Base-by-base conservation (phyloP, 495 filamentous ascomycete genomes). In the Chaetomium cochliodes region DNA sequence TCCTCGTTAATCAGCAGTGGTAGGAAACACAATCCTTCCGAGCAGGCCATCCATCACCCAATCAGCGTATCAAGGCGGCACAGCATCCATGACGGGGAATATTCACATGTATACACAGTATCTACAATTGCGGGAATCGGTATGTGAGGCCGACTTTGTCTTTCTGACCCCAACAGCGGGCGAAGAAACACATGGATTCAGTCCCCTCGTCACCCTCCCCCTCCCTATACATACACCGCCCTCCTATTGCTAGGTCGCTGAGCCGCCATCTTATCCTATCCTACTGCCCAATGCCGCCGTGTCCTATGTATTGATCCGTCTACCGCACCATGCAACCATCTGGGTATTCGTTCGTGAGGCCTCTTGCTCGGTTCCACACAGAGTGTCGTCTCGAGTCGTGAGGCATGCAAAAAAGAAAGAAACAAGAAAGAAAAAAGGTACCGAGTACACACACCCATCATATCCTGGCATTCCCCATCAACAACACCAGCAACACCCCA, bases 401-500 rank as follows among this genome's bases (percentile, higher is more conserved):
- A 52, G 23, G 23, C 8, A 52, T 52, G 49, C 49, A 25, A 26
- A 52, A 52, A 13, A 49, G 46, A 37, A 60, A 12, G 20, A 37
- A 39, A 59, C 22, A 25, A 28, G 28, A 52, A 18, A 15, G 0
- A 0, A 6, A 52, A 52, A 26, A 52, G 16, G 3, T 1, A 15
- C 49, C 46, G 5, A 0, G 7, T n/a, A n/a, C n/a, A n/a, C n/a
- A n/a, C n/a, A n/a, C 0, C 30, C 15, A 52, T 77, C 69, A 75
- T 65, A 75, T 64, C 2, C 70, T 70, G 12, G 70, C 63, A 53
- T 76, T 80, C 26, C 75, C 77, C 33, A 77, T 74, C 0, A 85
- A 74, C 33, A 82, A 54, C 0, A 82, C 78, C 42, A 86, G 69
- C 37, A 88, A 66, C 54, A 82, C 75, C 18, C 80, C 84, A 53